Evolutionary conservation across 768 basidiomycete genomes (phyloP).

Genomic region (Sporobolomyces phaffii): DNA sequence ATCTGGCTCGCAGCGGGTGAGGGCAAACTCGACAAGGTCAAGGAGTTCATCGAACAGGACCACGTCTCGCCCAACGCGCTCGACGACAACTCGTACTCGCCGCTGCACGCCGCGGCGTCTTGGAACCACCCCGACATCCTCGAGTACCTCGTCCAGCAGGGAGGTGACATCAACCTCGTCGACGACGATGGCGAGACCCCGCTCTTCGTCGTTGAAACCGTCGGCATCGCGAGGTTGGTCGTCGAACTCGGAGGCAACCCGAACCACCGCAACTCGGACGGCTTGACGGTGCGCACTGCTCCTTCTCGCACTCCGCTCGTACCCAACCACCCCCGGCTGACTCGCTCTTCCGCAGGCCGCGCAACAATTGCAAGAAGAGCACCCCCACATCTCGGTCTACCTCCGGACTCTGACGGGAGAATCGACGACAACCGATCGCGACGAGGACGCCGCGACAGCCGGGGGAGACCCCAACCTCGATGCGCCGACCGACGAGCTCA

Average conservation of each 20-base stretch:
- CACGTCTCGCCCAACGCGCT: conserved; percentile 23
- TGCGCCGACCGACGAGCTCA: conserved; percentile 43
- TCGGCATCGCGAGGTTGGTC: conserved; percentile 46
- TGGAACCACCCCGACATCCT: conserved; percentile 49
- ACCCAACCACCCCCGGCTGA: not conserved
- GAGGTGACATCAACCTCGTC: conserved; percentile 49
- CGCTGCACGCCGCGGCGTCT: conserved; percentile 50
- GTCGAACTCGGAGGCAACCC: conserved; percentile 48
- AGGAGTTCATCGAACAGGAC: conserved; percentile 30
- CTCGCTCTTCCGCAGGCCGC: conserved; percentile 32
- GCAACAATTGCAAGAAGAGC: conserved; percentile 40
- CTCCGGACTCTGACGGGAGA: conserved; percentile 41
- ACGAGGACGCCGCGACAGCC: not conserved
- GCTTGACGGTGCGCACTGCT: conserved; percentile 46
- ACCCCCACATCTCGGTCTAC: conserved; percentile 42
- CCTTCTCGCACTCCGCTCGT: not conserved
- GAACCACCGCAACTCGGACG: conserved; percentile 45
- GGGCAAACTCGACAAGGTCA: conserved; percentile 48
- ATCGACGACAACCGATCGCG: not conserved
- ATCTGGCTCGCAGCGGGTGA: conserved; percentile 50
- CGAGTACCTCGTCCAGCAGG: conserved; percentile 46
- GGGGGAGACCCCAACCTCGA: conserved; percentile 14
- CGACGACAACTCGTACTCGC: conserved; percentile 37
- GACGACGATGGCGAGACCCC: conserved; percentile 52
- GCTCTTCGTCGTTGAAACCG: conserved; percentile 48